phyloP scores from a whole-genome alignment of 208 protist genomes.

The Wallacemonas sp. region DNA sequence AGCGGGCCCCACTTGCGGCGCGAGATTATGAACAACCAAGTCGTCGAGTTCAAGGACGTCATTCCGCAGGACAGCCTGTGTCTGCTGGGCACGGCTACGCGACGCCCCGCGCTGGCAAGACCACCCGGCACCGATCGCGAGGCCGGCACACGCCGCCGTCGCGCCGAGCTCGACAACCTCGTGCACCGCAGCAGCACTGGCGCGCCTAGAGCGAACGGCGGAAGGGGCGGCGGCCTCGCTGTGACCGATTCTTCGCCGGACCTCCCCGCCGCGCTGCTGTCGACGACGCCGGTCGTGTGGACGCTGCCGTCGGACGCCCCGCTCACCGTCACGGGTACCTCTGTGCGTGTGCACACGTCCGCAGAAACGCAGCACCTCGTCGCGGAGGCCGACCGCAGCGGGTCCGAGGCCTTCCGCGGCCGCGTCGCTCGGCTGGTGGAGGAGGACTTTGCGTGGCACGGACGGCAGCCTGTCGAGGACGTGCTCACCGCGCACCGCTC shows the following conservation, averaged over 20 bases:
- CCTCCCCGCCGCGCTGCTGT: too few species aligned
- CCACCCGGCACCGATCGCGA: constrained; percentile 3
- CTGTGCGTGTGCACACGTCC: background rate
- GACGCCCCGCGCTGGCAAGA: background rate
- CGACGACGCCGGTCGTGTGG: background rate
- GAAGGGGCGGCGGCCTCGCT: too few species aligned
- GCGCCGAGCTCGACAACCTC: constrained; percentile 4
- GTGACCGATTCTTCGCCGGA: too few species aligned
- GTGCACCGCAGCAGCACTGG: background rate
- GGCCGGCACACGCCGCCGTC: background rate
- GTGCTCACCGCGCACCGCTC: constrained; percentile 19
- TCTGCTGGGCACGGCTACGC: constrained; percentile 32
- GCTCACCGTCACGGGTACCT: background rate
- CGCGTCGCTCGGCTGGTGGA: constrained; percentile 7
- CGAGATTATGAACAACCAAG: constrained; percentile 72
- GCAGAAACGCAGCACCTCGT: background rate
- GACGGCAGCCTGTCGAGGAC: constrained; percentile 18
- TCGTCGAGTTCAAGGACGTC: constrained; percentile 59
- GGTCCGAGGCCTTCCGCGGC: background rate
- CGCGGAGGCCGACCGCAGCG: background rate
- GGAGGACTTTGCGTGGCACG: constrained; percentile 24
- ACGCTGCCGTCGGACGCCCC: background rate
- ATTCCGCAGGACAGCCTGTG: constrained; percentile 51
- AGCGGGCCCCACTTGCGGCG: constrained; percentile 43
- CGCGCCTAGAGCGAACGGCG: background rate